Base-by-base conservation (phyloP, 148 eudicot species). In the Amaranthus hypochondriacus region DNA sequence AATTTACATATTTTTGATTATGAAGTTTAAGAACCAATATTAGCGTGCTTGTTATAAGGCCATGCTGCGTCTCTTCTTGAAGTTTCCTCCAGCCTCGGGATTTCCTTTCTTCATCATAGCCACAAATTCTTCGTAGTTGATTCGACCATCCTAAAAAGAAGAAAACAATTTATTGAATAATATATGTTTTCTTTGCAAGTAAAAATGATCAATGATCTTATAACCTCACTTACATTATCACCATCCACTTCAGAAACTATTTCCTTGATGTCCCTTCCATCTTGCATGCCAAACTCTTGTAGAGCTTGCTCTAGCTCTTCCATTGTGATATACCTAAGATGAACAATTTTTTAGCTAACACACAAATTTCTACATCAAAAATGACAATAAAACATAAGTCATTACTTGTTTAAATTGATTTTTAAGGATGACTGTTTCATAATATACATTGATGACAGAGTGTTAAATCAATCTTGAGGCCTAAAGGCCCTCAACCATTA, bases 221-320 rank as follows among this genome's bases (percentile, higher is more conserved):
- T 15, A 48, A 8, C 28, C 55, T 69, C 72, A 64, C 97, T 81
- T 88, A 93, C 98, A 77, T 93, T 76, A 67, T 93, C 98, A 28
- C 81, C 14, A 66, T 93, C 98, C 28, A 93, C 92, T 87, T 93
- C 98, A 71, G 91, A 80, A 68, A 93, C 86, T 65, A 93, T 89
- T 75, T 93, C 97, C 68, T 89, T 91, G 2, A 93, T 91, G 86
- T 93, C 95, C 76, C 87, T 84, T 48, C 78, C 95, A 66, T 91
- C 90, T 2, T 84, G 75, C 91, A 93, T 93, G 67, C 92, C 97
- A 72, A 83, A 85, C 55, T 93, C 97, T 42, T 82, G 81, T 10
- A 93, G 82, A 67, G 98, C 98, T 80, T 93, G 98, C 79, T 93
- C 97, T 21, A 93, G 84, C 80, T 93, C 98, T 86, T 93, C 98